Evolutionary conservation across 306 rosid species (phyloP).

Genomic region (Cyclanthera cordifolia): DNA sequence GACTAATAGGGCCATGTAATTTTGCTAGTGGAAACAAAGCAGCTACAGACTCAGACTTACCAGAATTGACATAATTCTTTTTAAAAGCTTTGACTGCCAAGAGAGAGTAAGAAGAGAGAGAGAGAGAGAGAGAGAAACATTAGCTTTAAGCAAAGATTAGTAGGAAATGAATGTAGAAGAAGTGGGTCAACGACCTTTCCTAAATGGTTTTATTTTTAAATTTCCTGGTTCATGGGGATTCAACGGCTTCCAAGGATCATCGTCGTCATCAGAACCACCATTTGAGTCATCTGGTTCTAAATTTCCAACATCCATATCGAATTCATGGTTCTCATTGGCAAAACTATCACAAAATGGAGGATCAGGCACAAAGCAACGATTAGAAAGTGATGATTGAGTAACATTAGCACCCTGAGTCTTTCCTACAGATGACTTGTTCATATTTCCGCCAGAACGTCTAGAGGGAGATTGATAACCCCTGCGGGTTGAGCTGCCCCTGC

Average conservation of each 20-base stretch:
- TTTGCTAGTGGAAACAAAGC: slow-evolving; percentile 70
- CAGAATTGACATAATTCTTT: slow-evolving; percentile 22
- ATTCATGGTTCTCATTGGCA: slow-evolving; percentile 26
- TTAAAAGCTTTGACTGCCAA: slow-evolving; percentile 41
- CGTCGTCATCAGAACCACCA: slow-evolving; percentile 45
- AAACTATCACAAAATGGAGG: slow-evolving; percentile 35
- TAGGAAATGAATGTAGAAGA: slow-evolving; percentile 3
- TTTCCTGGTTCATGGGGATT: slow-evolving; percentile 90
- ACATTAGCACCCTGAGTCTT: slow-evolving; percentile 41
- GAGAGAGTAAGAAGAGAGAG: slow-evolving; percentile 11
- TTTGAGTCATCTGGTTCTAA: slow-evolving; percentile 35
- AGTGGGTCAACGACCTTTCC: slow-evolving; percentile 49
- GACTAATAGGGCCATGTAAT: slow-evolving; percentile 64
- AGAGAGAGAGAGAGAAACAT: slow-evolving; percentile 16
- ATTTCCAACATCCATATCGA: slow-evolving; percentile 44
- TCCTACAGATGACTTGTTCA: slow-evolving; percentile 31
- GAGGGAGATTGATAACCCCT: slow-evolving; percentile 50
- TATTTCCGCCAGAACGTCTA: slow-evolving; percentile 52
- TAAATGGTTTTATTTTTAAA: slow-evolving; percentile 67
- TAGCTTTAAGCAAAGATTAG: background rate
- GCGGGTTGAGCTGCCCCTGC: slow-evolving; percentile 35
- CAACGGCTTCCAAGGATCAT: slow-evolving; percentile 87
- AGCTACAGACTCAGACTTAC: slow-evolving; percentile 26
- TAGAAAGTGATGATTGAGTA: slow-evolving; percentile 28
- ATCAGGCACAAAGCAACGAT: slow-evolving; percentile 24